These are phyloP conservation scores for Pontederia paniculata DNA, from an alignment of 176 grass and related monocot genomes.

Conservation along the genomic window DNA sequence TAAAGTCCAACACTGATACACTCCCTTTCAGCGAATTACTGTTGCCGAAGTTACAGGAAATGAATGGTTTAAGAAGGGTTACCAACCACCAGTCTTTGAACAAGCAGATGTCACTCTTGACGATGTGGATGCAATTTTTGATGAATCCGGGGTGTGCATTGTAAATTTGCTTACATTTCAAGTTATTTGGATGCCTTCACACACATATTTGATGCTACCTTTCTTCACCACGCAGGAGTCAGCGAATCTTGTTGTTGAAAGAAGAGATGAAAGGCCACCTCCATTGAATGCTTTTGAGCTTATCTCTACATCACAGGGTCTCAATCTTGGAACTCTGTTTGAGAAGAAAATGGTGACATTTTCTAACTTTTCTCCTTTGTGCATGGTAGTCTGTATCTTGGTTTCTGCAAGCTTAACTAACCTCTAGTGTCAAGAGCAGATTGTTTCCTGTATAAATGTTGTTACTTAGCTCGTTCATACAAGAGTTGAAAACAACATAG, in stretches of 20 bases:
- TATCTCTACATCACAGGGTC: slow-evolving; percentile 96
- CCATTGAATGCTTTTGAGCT: slow-evolving; percentile 94
- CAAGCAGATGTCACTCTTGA: slow-evolving; percentile 57
- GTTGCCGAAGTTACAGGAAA: slow-evolving; percentile 67
- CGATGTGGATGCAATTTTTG: slow-evolving; percentile 72
- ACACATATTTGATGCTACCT: neutral
- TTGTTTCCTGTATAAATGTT: neutral
- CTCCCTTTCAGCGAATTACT: slow-evolving; percentile 60
- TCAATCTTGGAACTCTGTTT: slow-evolving; percentile 90
- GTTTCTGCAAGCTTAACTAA: neutral
- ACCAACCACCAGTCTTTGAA: slow-evolving; percentile 65
- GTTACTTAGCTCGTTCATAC: neutral
- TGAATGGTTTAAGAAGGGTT: slow-evolving; percentile 98
- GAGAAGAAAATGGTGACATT: slow-evolving; percentile 75
- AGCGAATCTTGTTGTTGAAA: slow-evolving; percentile 80
- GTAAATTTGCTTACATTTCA: neutral
- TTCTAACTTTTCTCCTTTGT: neutral
- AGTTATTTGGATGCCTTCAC: neutral
- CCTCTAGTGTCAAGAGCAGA: neutral
- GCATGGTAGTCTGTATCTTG: neutral
- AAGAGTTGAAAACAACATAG: no score
- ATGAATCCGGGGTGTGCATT: slow-evolving; percentile 50
- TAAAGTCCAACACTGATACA: no score
- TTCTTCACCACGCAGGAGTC: slow-evolving; percentile 29
- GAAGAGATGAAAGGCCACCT: slow-evolving; percentile 52